Evolutionary conservation across 208 protist species (phyloP).

Genomic region (Wallacemonas sp.): DNA sequence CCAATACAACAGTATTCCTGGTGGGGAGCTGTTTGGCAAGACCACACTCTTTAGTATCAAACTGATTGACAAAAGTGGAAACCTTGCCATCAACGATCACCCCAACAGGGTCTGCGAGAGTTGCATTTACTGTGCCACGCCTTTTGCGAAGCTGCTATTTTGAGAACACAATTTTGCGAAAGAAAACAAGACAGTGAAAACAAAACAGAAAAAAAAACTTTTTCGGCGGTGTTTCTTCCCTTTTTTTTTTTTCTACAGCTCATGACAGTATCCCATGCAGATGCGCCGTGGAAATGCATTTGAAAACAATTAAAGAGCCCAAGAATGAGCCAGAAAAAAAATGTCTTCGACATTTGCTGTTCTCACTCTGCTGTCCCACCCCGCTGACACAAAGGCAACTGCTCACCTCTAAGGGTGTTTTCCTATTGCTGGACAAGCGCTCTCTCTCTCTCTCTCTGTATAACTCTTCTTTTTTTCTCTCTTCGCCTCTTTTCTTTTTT

Average conservation of each 20-base stretch:
- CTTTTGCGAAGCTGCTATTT: slow-evolving; percentile 57
- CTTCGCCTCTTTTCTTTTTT: background rate
- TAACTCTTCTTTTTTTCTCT: slow-evolving; percentile 1
- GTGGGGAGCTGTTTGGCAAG: slow-evolving; percentile 69
- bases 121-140: slow-evolving; percentile 77
- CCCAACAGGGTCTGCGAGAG: slow-evolving; percentile 43
- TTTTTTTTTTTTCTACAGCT: no score
- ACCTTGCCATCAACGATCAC: slow-evolving; percentile 46
- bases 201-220: slow-evolving; percentile 1
- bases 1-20: slow-evolving; percentile 87
- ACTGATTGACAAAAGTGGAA: slow-evolving; percentile 38
- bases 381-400: no score
- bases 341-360: no score
- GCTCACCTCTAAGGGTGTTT: no score
- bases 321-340: no score
- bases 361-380: no score
- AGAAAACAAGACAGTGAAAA: background rate
- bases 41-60: slow-evolving; percentile 77
- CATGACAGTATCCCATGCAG: no score
- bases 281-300: no score
- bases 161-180: slow-evolving; percentile 17
- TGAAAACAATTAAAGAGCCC: no score
- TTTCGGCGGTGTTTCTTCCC: no score
- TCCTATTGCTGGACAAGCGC: no score
- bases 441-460: background rate